Percentiles rank a stretch among this genome's conserved stretches.
Evolutionary conservation across 345 rosid genomes (phyloP).

Genomic region (Raphanus sativus): DNA sequence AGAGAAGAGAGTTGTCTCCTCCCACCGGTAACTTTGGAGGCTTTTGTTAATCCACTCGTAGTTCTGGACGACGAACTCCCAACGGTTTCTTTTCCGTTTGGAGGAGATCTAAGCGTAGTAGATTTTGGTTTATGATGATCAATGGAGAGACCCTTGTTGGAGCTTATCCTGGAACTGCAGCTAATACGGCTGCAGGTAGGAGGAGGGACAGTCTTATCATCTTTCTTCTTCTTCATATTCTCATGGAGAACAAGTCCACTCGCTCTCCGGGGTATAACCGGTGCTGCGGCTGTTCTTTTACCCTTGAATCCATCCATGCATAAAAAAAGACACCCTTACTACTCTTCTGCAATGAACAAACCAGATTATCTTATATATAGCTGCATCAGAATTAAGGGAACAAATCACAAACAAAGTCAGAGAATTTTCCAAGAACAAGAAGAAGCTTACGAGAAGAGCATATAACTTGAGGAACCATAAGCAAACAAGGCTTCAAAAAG

Average conservation of each 20-base stretch:
- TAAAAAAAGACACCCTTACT: conserved; percentile 3
- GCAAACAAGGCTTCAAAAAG: background rate
- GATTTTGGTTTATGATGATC: conserved; percentile 54
- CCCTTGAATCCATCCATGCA: conserved; percentile 79
- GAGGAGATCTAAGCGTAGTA: conserved; percentile 22
- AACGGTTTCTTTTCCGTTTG: conserved; percentile 53
- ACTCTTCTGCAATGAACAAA: conserved; percentile 22
- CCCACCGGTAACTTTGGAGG: conserved; percentile 2
- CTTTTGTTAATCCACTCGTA: conserved; percentile 29
- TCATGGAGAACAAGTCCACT: conserved; percentile 62
- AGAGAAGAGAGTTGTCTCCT: conserved; percentile 52
- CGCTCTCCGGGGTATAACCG: conserved; percentile 48
- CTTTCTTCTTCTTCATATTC: conserved; percentile 56
- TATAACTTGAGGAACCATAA: conserved; percentile 15
- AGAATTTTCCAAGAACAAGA: background rate
- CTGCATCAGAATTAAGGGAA: background rate
- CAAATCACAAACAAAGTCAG: background rate
- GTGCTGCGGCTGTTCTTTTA: conserved; percentile 43
- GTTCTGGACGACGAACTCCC: conserved; percentile 72
- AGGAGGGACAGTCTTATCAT: conserved; percentile 45
- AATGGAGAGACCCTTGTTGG: conserved; percentile 44
- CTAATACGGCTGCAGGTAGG: conserved; percentile 64
- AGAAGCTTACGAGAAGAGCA: conserved; percentile 17
- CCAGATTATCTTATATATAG: background rate
- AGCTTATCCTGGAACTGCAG: conserved; percentile 57